Conservation (phyloP, 1,139 yeast genomes). For the Kodamaea arcana region DNA sequence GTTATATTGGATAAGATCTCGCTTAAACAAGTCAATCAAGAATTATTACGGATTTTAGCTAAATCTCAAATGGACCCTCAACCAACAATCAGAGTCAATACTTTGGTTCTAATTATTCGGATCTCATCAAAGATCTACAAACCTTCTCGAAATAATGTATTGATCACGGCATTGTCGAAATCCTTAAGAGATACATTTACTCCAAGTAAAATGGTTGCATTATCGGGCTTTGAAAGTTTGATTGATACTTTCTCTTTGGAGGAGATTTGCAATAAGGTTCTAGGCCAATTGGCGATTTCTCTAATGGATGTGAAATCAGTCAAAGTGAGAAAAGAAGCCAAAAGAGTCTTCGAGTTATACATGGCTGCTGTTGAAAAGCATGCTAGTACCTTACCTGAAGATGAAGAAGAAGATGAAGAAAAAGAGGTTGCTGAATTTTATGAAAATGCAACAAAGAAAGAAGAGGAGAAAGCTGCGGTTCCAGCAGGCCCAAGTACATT, state of each 20-base stretch:
- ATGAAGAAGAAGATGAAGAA: constrained; percentile 40
- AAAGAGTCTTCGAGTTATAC: constrained; percentile 59
- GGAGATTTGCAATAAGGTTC: constrained; percentile 74
- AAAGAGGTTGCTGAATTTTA: constrained; percentile 27
- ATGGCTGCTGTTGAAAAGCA: constrained; percentile 62
- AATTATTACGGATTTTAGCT: constrained; percentile 74
- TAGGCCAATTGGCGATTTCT: constrained; percentile 83
- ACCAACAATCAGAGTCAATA: constrained; percentile 81
- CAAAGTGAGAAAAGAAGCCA: constrained; percentile 73
- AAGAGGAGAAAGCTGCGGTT: constrained; percentile 2
- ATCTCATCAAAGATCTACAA: constrained; percentile 63
- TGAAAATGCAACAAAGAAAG: constrained; percentile 21
- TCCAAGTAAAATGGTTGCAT: constrained; percentile 74
- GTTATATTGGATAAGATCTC: constrained; percentile 62
- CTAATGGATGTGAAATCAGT: constrained; percentile 65
- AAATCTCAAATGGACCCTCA: constrained; percentile 83
- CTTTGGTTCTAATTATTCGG: constrained; percentile 70
- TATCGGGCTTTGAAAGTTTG: constrained; percentile 67
- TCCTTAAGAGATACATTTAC: constrained; percentile 78
- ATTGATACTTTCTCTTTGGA: constrained; percentile 66
- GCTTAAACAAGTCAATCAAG: constrained; percentile 83
- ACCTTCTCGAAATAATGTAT: constrained; percentile 60
- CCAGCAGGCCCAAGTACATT: constrained; percentile 10
- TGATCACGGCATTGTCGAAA: constrained; percentile 83
- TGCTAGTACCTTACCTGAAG: constrained; percentile 51